A percentile compares a stretch with the other conserved stretches of the same genome.
Evolutionary conservation across 2,329 filamentous ascomycete genomes (phyloP).

Genomic region (Aureobasidium mangrovei): DNA sequence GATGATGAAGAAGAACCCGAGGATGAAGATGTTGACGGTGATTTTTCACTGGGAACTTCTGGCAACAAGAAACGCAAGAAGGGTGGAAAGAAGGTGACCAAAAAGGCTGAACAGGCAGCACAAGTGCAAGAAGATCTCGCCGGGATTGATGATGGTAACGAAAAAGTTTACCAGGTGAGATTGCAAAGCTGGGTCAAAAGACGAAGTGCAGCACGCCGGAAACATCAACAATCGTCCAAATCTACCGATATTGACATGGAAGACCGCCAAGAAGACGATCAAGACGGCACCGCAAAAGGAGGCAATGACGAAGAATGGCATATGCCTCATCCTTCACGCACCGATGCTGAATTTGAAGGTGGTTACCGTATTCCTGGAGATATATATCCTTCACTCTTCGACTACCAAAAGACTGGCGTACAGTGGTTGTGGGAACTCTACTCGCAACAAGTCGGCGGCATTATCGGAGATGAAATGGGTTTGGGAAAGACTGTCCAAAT

Average conservation of each 20-base stretch:
- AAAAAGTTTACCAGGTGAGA: constrained; percentile 66
- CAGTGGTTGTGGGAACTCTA: constrained; percentile 94
- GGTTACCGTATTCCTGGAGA: constrained; percentile 80
- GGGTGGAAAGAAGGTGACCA: constrained; percentile 24
- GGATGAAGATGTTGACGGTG: constrained; percentile 32
- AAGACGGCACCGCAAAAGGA: constrained; percentile 22
- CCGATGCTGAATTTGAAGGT: constrained; percentile 66
- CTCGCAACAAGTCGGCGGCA: constrained; percentile 81
- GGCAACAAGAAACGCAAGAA: constrained; percentile 31
- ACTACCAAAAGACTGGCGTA: constrained; percentile 94
- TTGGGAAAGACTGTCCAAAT: constrained; percentile 87
- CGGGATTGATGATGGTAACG: constrained; percentile 80
- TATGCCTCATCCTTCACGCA: constrained; percentile 72
- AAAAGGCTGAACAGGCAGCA: constrained; percentile 19
- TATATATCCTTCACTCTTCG: constrained; percentile 84
- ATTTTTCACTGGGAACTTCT: constrained; percentile 27
- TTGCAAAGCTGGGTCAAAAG: constrained; percentile 65
- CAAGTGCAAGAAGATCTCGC: constrained; percentile 44
- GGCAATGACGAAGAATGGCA: constrained; percentile 60
- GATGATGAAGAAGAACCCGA: constrained; percentile 25
- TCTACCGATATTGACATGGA: constrained; percentile 23
- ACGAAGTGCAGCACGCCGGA: constrained; percentile 50
- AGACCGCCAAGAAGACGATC: constrained; percentile 25
- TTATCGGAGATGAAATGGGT: constrained; percentile 97
- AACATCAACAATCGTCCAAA: constrained; percentile 8